Evolutionary conservation across 148 eudicot genomes (phyloP).

Genomic region (Cornus kousa): DNA sequence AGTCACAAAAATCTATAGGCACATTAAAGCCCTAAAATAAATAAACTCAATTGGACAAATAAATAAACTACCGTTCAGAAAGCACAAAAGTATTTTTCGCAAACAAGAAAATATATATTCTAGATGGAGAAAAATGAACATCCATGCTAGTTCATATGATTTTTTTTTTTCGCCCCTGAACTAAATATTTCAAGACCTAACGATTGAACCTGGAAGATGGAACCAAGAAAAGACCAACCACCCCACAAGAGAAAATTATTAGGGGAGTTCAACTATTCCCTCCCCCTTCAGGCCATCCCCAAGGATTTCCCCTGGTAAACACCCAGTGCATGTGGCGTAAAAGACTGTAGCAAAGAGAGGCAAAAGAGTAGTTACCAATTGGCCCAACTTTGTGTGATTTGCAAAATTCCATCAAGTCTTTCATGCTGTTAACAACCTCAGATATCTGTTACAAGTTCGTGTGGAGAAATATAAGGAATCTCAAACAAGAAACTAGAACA

Average conservation of each 20-base stretch:
- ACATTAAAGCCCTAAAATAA: not conserved
- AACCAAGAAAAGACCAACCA: conserved; percentile 3
- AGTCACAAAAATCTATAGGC: not conserved
- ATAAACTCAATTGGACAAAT: not conserved
- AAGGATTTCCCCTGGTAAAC: too few species aligned
- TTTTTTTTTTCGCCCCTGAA: not conserved
- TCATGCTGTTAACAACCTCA: conserved; percentile 97
- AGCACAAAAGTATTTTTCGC: not conserved
- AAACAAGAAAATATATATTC: not conserved
- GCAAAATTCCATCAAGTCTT: conserved; percentile 80
- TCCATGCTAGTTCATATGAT: not conserved
- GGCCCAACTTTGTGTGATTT: conserved; percentile 74
- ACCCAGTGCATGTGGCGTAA: too few species aligned
- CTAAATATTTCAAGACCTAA: not conserved
- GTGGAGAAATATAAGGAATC: not conserved
- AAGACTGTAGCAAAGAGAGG: not conserved
- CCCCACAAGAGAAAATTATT: not conserved
- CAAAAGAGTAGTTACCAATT: conserved; percentile 50
- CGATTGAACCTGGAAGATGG: not conserved
- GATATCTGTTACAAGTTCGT: conserved; percentile 60
- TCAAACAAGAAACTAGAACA: not conserved
- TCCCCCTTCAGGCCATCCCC: too few species aligned
- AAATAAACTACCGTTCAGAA: not conserved
- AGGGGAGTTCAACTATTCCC: not conserved
- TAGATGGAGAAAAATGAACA: not conserved